These are phyloP conservation scores for Trametes cinnabarina DNA, from an alignment of 768 basidiomycete genomes.

Conservation along the genomic window DNA sequence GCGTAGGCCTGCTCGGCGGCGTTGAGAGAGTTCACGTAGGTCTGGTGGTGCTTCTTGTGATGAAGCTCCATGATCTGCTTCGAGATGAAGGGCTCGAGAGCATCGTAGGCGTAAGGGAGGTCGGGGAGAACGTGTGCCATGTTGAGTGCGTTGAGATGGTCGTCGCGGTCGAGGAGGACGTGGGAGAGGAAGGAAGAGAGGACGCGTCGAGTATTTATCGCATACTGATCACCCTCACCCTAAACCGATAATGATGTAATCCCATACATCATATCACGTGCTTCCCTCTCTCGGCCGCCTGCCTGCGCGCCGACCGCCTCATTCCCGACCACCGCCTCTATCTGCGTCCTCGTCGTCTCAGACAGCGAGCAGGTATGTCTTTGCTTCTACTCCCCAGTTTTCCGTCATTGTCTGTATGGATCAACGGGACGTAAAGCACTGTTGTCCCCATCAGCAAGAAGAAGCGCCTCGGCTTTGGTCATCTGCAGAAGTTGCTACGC, in stretches of 20 bases:
- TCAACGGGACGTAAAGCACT: too few species aligned
- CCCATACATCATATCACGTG: constrained; percentile 5
- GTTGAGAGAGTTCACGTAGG: constrained; percentile 94
- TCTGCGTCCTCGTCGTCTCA: constrained; percentile 1
- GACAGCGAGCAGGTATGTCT: neutral
- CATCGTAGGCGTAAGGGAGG: constrained; percentile 45
- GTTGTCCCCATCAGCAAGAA: too few species aligned
- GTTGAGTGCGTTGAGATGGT: neutral
- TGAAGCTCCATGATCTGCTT: constrained; percentile 93
- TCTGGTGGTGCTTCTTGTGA: constrained; percentile 88
- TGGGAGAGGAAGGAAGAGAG: neutral
- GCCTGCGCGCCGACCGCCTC: neutral
- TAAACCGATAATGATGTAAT: constrained; percentile 12
- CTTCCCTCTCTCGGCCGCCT: neutral
- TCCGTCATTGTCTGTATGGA: too few species aligned
- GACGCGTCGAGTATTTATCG: constrained; percentile 6
- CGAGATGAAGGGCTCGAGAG: constrained; percentile 90
- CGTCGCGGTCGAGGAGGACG: constrained; percentile 1
- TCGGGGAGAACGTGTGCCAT: constrained; percentile 11
- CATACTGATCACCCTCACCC: constrained; percentile 1
- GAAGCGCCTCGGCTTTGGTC: neutral
- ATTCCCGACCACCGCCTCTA: neutral
- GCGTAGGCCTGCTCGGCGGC: constrained; percentile 84
- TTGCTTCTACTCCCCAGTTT: too few species aligned
- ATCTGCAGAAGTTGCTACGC: constrained; percentile 1